These are phyloP conservation scores for Verticillium klebahnii DNA, from an alignment of 2,329 filamentous ascomycete genomes.

Conservation along the genomic window DNA sequence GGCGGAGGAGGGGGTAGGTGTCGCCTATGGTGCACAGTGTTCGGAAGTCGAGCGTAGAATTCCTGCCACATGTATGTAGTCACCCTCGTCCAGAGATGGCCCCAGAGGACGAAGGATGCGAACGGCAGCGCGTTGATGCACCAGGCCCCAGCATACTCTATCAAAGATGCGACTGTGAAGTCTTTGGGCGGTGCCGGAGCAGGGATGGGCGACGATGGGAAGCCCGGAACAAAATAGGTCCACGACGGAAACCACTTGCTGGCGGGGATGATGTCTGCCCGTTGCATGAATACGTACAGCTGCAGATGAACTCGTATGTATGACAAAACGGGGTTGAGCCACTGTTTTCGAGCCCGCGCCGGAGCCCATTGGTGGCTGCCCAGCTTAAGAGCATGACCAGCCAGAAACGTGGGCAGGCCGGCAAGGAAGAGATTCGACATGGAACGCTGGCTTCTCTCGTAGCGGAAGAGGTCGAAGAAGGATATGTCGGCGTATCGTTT, in stretches of 20 bases:
- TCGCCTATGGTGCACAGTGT: slow-evolving; percentile 25
- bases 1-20: slow-evolving; percentile 14
- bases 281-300: slow-evolving; percentile 47
- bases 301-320: slow-evolving; percentile 47
- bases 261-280: slow-evolving; percentile 40
- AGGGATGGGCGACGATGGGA: slow-evolving; percentile 42
- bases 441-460: slow-evolving; percentile 28
- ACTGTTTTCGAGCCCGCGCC: slow-evolving; percentile 10
- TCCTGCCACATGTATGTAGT: slow-evolving; percentile 29
- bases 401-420: slow-evolving; percentile 35
- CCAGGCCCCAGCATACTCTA: slow-evolving; percentile 37
- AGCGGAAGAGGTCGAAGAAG: slow-evolving; percentile 37
- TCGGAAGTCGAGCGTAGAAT: slow-evolving; percentile 36
- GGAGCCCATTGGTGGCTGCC: slow-evolving; percentile 14
- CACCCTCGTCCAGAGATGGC: slow-evolving; percentile 29
- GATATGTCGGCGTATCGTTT: slow-evolving; percentile 42
- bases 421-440: slow-evolving; percentile 25
- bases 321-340: slow-evolving; percentile 16
- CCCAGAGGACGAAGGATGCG: slow-evolving; percentile 38
- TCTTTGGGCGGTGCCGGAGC: slow-evolving; percentile 37
- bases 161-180: slow-evolving; percentile 31
- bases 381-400: slow-evolving; percentile 26
- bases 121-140: slow-evolving; percentile 42
- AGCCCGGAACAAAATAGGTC: slow-evolving; percentile 52
- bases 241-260: slow-evolving; percentile 36